Evolutionary conservation across 495 filamentous ascomycete genomes (phyloP).

Genomic region (Extremus antarcticus): DNA sequence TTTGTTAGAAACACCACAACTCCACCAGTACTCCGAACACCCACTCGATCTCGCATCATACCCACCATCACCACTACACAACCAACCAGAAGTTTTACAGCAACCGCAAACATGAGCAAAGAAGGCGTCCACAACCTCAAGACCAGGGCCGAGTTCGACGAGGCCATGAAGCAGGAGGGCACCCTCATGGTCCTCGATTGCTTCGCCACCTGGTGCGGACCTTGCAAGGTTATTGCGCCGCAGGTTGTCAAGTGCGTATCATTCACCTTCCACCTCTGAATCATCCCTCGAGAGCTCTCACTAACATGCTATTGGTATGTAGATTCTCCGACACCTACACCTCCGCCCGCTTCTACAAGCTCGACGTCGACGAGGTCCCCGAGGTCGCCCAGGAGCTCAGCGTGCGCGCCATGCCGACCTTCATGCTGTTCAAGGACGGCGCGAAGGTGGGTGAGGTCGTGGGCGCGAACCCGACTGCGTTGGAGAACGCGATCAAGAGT

Average conservation of each 20-base stretch:
- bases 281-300: constrained; percentile 2
- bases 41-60: constrained; percentile 11
- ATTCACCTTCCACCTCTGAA: neutral
- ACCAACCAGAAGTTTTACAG: constrained; percentile 33
- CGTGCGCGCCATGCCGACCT: constrained; percentile 93
- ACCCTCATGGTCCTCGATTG: constrained; percentile 68
- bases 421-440: constrained; percentile 73
- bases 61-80: constrained; percentile 25
- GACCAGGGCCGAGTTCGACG: constrained; percentile 54
- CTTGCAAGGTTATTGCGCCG: constrained; percentile 84
- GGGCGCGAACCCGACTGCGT: constrained; percentile 63
- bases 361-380: constrained; percentile 79
- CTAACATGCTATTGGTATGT: constrained; percentile 2
- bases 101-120: constrained; percentile 40
- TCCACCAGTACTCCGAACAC: neutral
- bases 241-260: constrained; percentile 48
- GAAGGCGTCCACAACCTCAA: constrained; percentile 47
- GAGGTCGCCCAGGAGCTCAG: constrained; percentile 68
- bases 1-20: constrained; percentile 6
- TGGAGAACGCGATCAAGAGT: constrained; percentile 44
- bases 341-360: constrained; percentile 67
- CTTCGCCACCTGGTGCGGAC: constrained; percentile 87
- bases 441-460: constrained; percentile 57
- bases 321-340: constrained; percentile 46
- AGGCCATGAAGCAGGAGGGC: constrained; percentile 38